Percentiles rank a stretch among this genome's conserved stretches.
phyloP scores from a whole-genome alignment of 1,284 basidiomycete species.

The Volvariella volvacea region DNA sequence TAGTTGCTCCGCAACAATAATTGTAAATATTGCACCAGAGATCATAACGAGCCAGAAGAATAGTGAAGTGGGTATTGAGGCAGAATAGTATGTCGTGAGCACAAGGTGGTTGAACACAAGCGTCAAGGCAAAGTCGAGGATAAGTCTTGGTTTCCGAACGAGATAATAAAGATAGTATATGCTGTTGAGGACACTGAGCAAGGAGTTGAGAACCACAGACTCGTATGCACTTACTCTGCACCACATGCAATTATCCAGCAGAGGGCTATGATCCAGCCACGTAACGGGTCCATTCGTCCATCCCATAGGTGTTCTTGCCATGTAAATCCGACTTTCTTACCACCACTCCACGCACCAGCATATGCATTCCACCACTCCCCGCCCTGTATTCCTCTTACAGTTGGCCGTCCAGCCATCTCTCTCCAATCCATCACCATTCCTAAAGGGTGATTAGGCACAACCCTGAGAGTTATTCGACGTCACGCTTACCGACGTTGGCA shows the following conservation, averaged over 20 bases:
- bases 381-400: conserved; percentile 56
- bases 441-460: conserved; percentile 17
- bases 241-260: conserved; percentile 78
- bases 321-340: conserved; percentile 57
- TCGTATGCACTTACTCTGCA: conserved; percentile 57
- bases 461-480: not conserved
- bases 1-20: conserved; percentile 84
- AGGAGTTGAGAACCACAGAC: not conserved
- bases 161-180: conserved; percentile 84
- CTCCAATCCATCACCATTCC: conserved; percentile 97
- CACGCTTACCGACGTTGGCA: conserved; percentile 66
- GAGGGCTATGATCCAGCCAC: conserved; percentile 84
- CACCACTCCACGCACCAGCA: conserved; percentile 71
- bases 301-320: conserved; percentile 47
- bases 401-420: conserved; percentile 82
- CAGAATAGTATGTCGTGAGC: conserved; percentile 87
- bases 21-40: conserved; percentile 65
- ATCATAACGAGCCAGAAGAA: conserved; percentile 86
- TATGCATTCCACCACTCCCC: conserved; percentile 60
- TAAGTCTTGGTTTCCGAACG: conserved; percentile 85
- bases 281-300: conserved; percentile 59
- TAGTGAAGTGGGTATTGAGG: conserved; percentile 78
- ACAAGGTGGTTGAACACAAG: conserved; percentile 87
- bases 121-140: conserved; percentile 92
- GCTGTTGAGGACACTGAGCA: conserved; percentile 35